phyloP scores from a whole-genome alignment of 768 basidiomycete species.

The Dentipellis fragilis region DNA sequence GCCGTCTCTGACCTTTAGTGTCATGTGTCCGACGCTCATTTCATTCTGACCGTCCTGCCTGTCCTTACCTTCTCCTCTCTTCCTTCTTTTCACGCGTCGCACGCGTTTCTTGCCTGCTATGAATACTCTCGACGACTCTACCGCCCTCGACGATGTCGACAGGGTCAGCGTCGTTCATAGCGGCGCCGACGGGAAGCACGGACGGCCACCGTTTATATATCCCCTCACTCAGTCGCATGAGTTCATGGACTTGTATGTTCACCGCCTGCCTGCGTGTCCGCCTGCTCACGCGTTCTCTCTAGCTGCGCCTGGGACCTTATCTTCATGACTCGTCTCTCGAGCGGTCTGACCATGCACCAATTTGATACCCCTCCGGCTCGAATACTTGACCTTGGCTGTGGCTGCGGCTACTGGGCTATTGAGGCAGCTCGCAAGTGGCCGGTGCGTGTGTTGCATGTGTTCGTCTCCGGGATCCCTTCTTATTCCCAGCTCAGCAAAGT shows the following conservation, averaged over 20 bases:
- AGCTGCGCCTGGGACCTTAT: conserved; percentile 70
- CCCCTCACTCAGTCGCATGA: background rate
- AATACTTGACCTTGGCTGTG: conserved; percentile 65
- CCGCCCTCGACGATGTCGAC: background rate
- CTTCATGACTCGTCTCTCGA: conserved; percentile 42
- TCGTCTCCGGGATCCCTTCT: no score
- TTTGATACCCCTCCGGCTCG: conserved; percentile 39
- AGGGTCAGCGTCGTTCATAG: background rate
- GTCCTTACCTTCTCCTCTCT: background rate
- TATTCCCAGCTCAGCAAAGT: background rate
- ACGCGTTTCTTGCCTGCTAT: background rate
- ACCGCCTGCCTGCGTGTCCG: background rate
- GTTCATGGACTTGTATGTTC: conserved; percentile 5
- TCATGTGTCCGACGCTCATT: no score
- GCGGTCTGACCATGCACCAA: conserved; percentile 42
- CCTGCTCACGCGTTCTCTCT: conserved; percentile 5
- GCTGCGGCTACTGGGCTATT: conserved; percentile 61
- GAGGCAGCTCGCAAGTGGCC: conserved; percentile 60
- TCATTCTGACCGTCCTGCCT: no score
- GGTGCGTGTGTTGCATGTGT: conserved; percentile 26
- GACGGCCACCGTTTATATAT: background rate
- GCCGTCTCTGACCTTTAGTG: no score
- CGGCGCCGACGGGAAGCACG: background rate
- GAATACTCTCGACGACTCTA: background rate
- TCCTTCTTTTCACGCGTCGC: background rate